A percentile compares a stretch with the other conserved stretches of the same genome.
These are phyloP conservation scores for Mortierella sp. DNA, from an alignment of 371 early-diverging fungal genomes.

Conservation along the genomic window DNA sequence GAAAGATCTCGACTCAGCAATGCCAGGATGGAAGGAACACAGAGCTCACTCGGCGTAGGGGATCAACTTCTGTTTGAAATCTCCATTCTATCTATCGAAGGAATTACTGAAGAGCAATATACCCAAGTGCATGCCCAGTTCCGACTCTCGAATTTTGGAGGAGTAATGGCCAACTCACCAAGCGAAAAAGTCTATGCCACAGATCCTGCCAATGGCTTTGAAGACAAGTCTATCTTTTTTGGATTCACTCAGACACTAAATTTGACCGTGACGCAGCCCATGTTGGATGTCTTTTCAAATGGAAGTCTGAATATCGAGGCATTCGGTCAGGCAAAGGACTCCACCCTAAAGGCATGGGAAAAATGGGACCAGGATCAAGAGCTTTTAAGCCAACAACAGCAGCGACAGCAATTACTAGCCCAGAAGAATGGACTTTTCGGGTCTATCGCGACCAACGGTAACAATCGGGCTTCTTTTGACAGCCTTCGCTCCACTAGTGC, in stretches of 20 bases:
- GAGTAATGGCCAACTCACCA: slow-evolving; percentile 9
- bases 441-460: not conserved
- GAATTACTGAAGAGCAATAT: slow-evolving; percentile 77
- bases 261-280: slow-evolving; percentile 59
- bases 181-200: slow-evolving; percentile 77
- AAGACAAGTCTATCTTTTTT: slow-evolving; percentile 63
- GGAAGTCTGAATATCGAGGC: slow-evolving; percentile 71
- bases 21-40: slow-evolving; percentile 11
- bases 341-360: slow-evolving; percentile 66
- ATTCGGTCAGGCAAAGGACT: slow-evolving; percentile 70
- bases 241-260: slow-evolving; percentile 75
- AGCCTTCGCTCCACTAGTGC: slow-evolving; percentile 38
- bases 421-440: slow-evolving; percentile 28
- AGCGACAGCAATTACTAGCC: slow-evolving; percentile 31
- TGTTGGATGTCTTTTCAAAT: slow-evolving; percentile 60
- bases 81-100: slow-evolving; percentile 73
- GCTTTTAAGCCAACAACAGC: slow-evolving; percentile 7
- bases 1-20: slow-evolving; percentile 37
- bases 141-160: slow-evolving; percentile 73
- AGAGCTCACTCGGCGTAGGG: slow-evolving; percentile 50
- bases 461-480: slow-evolving; percentile 31
- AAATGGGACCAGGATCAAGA: slow-evolving; percentile 68
- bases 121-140: slow-evolving; percentile 88
- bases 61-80: slow-evolving; percentile 80
- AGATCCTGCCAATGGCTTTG: slow-evolving; percentile 73